Evolutionary conservation across 1,139 yeast genomes (phyloP).

Genomic region (Scheffersomyces segobiensis): DNA sequence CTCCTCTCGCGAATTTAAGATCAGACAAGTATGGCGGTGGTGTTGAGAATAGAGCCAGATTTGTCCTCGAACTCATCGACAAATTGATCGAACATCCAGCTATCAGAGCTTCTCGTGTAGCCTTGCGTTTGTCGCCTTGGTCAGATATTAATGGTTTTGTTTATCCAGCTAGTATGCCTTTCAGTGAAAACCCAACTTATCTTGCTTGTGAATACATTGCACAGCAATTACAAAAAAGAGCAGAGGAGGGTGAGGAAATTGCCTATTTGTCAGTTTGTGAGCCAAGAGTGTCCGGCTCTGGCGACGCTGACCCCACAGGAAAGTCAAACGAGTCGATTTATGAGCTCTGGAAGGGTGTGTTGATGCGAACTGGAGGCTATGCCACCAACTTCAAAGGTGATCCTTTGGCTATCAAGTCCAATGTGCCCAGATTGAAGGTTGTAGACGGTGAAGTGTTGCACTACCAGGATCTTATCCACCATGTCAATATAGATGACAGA

Average conservation of each 20-base stretch:
- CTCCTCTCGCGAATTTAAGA: slow-evolving; percentile 33
- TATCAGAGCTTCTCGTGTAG: slow-evolving; percentile 21
- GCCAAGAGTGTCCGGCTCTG: slow-evolving; percentile 18
- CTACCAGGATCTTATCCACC: slow-evolving; percentile 11
- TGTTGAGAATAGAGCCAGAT: slow-evolving; percentile 32
- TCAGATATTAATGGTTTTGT: slow-evolving; percentile 4
- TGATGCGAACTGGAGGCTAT: slow-evolving; percentile 17
- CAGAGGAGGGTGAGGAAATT: slow-evolving; percentile 7
- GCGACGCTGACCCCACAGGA: slow-evolving; percentile 18
- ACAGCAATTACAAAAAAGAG: slow-evolving; percentile 17
- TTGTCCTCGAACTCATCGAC: slow-evolving; percentile 26
- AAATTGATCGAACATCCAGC: slow-evolving; percentile 12
- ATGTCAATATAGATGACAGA: slow-evolving; percentile 21
- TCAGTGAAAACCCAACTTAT: slow-evolving; percentile 6
- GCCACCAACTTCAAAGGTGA: slow-evolving; percentile 15
- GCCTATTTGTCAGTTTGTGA: slow-evolving; percentile 26
- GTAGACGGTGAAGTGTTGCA: slow-evolving; percentile 12
- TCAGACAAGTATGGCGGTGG: slow-evolving; percentile 44
- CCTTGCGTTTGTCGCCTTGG: slow-evolving; percentile 28
- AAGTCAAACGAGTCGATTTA: slow-evolving; percentile 16
- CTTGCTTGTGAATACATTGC: slow-evolving; percentile 15
- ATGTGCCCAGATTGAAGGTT: slow-evolving; percentile 8
- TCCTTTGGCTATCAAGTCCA: slow-evolving; percentile 15
- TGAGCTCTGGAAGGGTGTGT: slow-evolving; percentile 12
- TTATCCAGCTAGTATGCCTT: slow-evolving; percentile 11